Conservation (phyloP, 2,329 filamentous ascomycete genomes). For the Berkeleyomyces basicola region DNA sequence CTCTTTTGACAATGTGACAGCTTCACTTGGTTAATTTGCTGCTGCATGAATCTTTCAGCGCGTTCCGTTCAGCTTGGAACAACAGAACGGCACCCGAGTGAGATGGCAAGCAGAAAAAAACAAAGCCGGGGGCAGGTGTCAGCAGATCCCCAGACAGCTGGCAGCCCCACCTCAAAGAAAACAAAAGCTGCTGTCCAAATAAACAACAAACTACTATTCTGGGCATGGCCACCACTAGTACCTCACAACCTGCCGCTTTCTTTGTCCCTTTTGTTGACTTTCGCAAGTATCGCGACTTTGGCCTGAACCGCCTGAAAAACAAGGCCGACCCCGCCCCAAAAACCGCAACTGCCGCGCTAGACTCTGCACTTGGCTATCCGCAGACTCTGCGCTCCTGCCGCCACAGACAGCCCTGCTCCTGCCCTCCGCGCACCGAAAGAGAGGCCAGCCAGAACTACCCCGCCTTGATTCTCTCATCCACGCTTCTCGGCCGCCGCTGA, state of each 20-base stretch:
- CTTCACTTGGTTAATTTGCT: not conserved
- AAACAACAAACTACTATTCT: constrained; percentile 10
- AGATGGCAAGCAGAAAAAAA: not conserved
- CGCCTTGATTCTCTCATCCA: not conserved
- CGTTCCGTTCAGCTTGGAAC: not conserved
- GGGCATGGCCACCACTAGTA: not conserved
- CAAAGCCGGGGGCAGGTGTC: not conserved
- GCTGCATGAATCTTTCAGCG: not conserved
- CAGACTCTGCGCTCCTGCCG: not conserved
- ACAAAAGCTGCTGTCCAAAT: constrained; percentile 17
- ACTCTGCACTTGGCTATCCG: not conserved
- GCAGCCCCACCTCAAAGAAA: constrained; percentile 17
- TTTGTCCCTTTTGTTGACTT: not conserved
- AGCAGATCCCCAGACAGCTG: not conserved
- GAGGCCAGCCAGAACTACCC: not conserved
- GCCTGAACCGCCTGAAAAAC: not conserved
- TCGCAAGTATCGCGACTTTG: not conserved
- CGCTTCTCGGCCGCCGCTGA: not conserved
- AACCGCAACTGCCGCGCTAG: not conserved
- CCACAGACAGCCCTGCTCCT: not conserved
- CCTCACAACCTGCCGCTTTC: not conserved
- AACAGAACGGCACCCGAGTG: not conserved
- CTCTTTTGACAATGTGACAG: not conserved
- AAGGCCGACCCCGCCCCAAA: not conserved
- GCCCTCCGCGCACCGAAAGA: not conserved